phyloP scores from a whole-genome alignment of 176 grass and related monocot genomes.

The Aegilops tauschii region DNA sequence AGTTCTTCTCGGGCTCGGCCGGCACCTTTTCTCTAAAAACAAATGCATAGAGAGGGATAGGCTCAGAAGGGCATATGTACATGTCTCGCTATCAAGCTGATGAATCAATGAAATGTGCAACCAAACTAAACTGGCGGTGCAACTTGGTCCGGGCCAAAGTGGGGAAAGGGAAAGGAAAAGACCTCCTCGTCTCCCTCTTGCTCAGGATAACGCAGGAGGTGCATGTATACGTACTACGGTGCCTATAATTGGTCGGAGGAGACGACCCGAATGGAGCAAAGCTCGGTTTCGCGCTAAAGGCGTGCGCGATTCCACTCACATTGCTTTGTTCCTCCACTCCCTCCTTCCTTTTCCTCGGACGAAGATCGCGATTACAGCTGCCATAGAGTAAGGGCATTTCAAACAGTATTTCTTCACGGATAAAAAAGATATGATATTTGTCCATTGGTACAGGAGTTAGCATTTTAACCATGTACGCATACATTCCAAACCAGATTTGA shows the following conservation, averaged over 20 bases:
- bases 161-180: not conserved
- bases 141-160: not conserved
- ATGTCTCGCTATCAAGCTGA: slow-evolving; percentile 12
- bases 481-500: too few relatives aligned
- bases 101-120: not conserved
- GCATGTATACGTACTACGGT: too few relatives aligned
- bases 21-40: too few relatives aligned
- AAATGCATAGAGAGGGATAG: not conserved
- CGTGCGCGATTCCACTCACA: slow-evolving; percentile 33
- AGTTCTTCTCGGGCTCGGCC: too few relatives aligned
- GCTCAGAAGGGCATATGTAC: not conserved
- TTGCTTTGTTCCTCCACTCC: slow-evolving; percentile 10
- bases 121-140: not conserved
- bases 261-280: not conserved
- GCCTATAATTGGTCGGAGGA: not conserved
- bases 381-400: too few relatives aligned
- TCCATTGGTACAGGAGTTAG: too few relatives aligned
- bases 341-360: not conserved
- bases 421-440: too few relatives aligned
- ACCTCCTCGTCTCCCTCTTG: too few relatives aligned
- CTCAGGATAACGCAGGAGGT: slow-evolving; percentile 13
- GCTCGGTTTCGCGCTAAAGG: not conserved
- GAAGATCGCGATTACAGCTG: not conserved
- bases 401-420: too few relatives aligned
- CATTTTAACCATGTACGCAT: too few relatives aligned